phyloP scores from a whole-genome alignment of 2,329 filamentous ascomycete species.

The Fusarium poae region DNA sequence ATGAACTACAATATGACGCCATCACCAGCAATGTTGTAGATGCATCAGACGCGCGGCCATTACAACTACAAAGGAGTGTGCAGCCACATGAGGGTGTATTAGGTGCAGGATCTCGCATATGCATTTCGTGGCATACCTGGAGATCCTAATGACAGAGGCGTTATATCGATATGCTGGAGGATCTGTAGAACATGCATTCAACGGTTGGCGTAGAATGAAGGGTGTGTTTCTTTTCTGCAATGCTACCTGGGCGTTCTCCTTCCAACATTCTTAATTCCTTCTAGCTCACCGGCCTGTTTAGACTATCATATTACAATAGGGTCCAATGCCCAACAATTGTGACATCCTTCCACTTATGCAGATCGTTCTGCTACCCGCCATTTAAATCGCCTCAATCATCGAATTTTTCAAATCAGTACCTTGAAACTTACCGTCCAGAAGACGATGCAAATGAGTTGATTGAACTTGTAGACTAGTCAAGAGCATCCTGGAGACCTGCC shows the following conservation, averaged over 20 bases:
- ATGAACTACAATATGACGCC: slow-evolving; percentile 6
- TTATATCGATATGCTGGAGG: background rate
- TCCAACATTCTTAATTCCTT: background rate
- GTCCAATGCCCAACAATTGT: background rate
- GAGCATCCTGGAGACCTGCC: background rate
- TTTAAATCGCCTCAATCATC: background rate
- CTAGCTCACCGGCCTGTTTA: background rate
- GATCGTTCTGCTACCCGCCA: no score
- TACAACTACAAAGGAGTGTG: background rate
- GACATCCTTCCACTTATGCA: background rate
- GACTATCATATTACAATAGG: slow-evolving; percentile 2
- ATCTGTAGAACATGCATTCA: background rate
- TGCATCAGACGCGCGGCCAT: slow-evolving; percentile 9
- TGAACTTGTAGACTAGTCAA: background rate
- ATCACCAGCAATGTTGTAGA: background rate
- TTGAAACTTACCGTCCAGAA: rapidly evolving
- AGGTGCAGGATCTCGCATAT: slow-evolving; percentile 25
- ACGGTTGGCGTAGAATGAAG: background rate
- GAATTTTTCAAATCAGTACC: no score
- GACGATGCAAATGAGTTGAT: background rate
- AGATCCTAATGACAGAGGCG: background rate
- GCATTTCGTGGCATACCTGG: background rate
- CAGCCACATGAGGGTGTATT: background rate
- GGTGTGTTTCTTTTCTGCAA: background rate
- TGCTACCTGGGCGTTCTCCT: background rate